Percentiles rank a stretch among this genome's conserved stretches.
Conservation (phyloP, 495 filamentous ascomycete genomes). For the Aspergillus saccharolyticus region DNA sequence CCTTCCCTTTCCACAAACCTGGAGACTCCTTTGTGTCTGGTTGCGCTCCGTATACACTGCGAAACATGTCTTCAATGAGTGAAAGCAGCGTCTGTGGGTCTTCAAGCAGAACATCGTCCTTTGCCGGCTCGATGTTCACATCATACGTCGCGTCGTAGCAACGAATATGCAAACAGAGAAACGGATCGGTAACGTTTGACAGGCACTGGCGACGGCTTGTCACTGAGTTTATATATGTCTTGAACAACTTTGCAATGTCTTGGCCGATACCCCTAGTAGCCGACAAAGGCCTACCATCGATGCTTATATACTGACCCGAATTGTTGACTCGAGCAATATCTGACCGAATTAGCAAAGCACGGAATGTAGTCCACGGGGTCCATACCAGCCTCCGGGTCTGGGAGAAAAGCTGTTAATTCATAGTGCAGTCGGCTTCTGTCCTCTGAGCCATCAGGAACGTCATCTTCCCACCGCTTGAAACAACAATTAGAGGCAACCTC, state of each 20-base stretch:
- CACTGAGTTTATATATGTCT: slow-evolving; percentile 46
- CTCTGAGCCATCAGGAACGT: slow-evolving; percentile 5
- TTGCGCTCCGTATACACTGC: slow-evolving; percentile 44
- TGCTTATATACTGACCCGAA: slow-evolving; percentile 61
- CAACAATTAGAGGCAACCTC: slow-evolving; percentile 55
- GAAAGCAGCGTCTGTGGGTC: slow-evolving; percentile 50
- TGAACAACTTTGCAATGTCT: slow-evolving; percentile 59
- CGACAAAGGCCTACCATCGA: slow-evolving; percentile 75
- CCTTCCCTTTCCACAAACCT: slow-evolving; percentile 1
- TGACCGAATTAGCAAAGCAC: slow-evolving; percentile 16
- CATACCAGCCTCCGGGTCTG: slow-evolving; percentile 44
- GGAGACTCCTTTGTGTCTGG: slow-evolving; percentile 15
- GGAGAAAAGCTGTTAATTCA: slow-evolving; percentile 55
- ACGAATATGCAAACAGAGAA: slow-evolving; percentile 66
- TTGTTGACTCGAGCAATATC: slow-evolving; percentile 51
- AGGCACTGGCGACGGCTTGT: slow-evolving; percentile 18
- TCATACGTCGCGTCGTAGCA: slow-evolving; percentile 76
- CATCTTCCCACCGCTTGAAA: slow-evolving; percentile 26
- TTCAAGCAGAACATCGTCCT: slow-evolving; percentile 81
- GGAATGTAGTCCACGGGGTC: background rate
- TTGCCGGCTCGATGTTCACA: slow-evolving; percentile 82
- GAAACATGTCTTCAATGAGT: slow-evolving; percentile 52
- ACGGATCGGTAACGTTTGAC: slow-evolving; percentile 51
- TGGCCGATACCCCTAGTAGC: slow-evolving; percentile 58
- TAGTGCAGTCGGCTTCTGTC: slow-evolving; percentile 21